Conservation (phyloP, 495 filamentous ascomycete species). For the Daldinia childiae region DNA sequence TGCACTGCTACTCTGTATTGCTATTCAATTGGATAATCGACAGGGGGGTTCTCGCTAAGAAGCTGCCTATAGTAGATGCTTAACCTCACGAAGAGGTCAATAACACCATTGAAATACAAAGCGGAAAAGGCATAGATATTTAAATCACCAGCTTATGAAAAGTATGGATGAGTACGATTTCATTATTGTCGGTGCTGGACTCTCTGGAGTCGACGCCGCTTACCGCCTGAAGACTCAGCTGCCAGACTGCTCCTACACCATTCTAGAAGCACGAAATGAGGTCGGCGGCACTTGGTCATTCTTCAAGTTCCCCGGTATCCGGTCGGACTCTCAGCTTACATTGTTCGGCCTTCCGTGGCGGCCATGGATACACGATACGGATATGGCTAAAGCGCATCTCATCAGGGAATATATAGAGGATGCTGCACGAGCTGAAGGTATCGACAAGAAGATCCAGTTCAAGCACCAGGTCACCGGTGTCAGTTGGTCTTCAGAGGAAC, state of each 20-base stretch:
- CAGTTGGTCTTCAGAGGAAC: slow-evolving; percentile 67
- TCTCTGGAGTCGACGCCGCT: slow-evolving; percentile 78
- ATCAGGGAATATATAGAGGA: slow-evolving; percentile 72
- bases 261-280: slow-evolving; percentile 69
- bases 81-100: not conserved
- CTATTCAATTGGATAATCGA: not conserved
- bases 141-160: not conserved
- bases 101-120: not conserved
- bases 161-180: slow-evolving; percentile 60
- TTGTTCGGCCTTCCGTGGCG: slow-evolving; percentile 75
- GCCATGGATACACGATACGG: slow-evolving; percentile 67
- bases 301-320: slow-evolving; percentile 75
- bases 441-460: slow-evolving; percentile 70
- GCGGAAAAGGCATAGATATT: not conserved
- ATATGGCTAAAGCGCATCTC: slow-evolving; percentile 67
- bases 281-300: slow-evolving; percentile 80
- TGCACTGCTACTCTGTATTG: not conserved
- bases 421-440: slow-evolving; percentile 68
- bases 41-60: not conserved
- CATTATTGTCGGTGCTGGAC: slow-evolving; percentile 75
- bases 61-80: not conserved
- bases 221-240: slow-evolving; percentile 72
- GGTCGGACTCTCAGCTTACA: slow-evolving; percentile 72
- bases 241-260: slow-evolving; percentile 64
- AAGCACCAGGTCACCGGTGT: slow-evolving; percentile 62